Percentiles rank a stretch among this genome's conserved stretches.
Conservation (phyloP, 192 early-diverging fungal genomes). For the Podila epicladia region DNA sequence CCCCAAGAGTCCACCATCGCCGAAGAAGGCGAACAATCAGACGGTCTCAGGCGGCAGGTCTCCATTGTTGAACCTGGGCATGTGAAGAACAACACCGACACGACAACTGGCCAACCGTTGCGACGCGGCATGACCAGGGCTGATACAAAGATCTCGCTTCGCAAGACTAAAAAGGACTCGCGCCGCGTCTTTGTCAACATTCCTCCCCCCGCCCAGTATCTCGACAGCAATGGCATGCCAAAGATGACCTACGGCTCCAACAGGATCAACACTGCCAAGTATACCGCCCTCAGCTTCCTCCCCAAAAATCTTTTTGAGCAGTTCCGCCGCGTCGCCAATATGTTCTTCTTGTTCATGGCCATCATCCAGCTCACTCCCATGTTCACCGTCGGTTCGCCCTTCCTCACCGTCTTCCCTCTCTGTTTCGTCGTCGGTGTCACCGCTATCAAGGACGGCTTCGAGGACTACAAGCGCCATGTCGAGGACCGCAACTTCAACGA, state of each 20-base stretch:
- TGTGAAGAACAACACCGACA: conserved; percentile 3
- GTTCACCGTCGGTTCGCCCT: conserved; percentile 82
- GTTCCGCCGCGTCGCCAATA: conserved; percentile 82
- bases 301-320: conserved; percentile 95
- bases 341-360: conserved; percentile 89
- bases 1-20: conserved; percentile 16
- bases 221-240: conserved; percentile 63
- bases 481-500: conserved; percentile 88
- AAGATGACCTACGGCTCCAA: conserved; percentile 75
- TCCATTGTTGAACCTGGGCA: conserved; percentile 23
- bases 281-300: conserved; percentile 85
- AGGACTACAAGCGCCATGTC: conserved; percentile 89
- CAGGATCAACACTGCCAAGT: conserved; percentile 90
- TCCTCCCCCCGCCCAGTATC: conserved; percentile 62
- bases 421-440: conserved; percentile 83
- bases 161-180: conserved; percentile 53
- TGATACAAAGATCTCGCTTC: conserved; percentile 57
- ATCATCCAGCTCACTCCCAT: conserved; percentile 85
- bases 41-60: conserved; percentile 24
- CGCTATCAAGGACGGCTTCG: conserved; percentile 88
- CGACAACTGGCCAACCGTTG: neutral
- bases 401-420: conserved; percentile 85
- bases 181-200: conserved; percentile 74
- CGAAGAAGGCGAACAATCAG: conserved; percentile 5
- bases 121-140: conserved; percentile 35